phyloP scores from a whole-genome alignment of 352 stramenopile genomes.

The Blastocystis sp. region DNA sequence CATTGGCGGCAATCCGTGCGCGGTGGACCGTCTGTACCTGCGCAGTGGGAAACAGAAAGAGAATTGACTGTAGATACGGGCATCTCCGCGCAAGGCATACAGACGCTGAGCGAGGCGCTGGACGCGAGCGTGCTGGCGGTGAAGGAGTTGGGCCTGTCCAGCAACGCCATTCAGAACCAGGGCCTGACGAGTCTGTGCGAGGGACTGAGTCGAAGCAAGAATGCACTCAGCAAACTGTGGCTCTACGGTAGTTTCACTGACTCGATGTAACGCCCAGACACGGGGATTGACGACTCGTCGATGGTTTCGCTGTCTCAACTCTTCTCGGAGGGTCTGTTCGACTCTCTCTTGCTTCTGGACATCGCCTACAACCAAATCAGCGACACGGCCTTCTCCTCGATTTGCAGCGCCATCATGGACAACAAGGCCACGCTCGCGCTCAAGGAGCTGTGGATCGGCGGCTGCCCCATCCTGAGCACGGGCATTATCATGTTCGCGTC shows the following conservation, averaged over 20 bases:
- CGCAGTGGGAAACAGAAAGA: not conserved
- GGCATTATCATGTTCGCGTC: conserved; percentile 38
- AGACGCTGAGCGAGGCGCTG: not conserved
- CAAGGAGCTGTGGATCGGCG: conserved; percentile 43
- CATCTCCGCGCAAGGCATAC: not conserved
- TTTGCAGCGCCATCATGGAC: conserved; percentile 37
- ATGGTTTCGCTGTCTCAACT: not conserved
- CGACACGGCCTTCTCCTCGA: not conserved
- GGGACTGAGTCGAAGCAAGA: not conserved
- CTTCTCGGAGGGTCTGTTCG: not conserved
- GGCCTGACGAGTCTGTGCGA: not conserved
- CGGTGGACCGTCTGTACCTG: conserved; percentile 49
- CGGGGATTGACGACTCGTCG: not conserved
- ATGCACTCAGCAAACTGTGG: conserved; percentile 34
- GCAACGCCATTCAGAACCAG: conserved; percentile 7
- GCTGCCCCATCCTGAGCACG: conserved; percentile 13
- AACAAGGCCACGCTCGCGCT: conserved; percentile 1
- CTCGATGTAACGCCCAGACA: not conserved
- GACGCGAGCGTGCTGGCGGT: not conserved
- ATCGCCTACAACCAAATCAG: conserved; percentile 22
- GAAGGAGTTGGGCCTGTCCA: conserved; percentile 25
- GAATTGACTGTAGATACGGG: not conserved
- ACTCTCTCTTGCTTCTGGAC: conserved; percentile 26
- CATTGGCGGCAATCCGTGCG: not conserved
- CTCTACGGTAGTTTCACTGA: not conserved